Base-by-base conservation (phyloP, 2,329 filamentous ascomycete genomes). In the Leptographium lundbergii region DNA sequence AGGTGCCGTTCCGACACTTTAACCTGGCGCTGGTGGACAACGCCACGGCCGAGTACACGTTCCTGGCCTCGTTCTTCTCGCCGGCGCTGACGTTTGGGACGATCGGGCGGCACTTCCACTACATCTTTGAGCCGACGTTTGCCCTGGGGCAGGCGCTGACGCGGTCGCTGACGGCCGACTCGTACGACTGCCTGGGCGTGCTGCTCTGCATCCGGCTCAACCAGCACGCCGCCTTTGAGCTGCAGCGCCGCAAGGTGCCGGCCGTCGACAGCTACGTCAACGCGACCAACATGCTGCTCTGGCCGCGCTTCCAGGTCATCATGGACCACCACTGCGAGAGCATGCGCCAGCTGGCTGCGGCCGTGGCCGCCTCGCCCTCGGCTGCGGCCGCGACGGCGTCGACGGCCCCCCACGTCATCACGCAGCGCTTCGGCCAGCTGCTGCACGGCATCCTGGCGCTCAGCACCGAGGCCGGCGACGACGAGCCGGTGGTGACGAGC, bases 1-100 rank as follows among this genome's bases (percentile, higher is more conserved):
- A 99, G 74, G 80, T 88, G 0, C 88, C 90, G 0, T 99, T 99
- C 71, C 85, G 91, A 48, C 91, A 95, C 69, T 96, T 96, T 76
- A 97, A 97, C 68, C 81, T 96, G 53, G 92, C 94, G 0, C 77
- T 99, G 24, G 81, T 96, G 63, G 94, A 99, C 72, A 99, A 99
- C 66, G 88, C 91, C 1, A 91, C 88, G 2, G 88, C 91, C 39
- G 95, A 99, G 71, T 99, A 97, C 72, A 91, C 89, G 3, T 97
- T 99, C 69, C 79, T 97, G 59, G 88, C 89, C 0, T 81, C 88
- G 19, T 96, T 96, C 75, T 97, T 99, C 75, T 82, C 87, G 9
- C 86, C 90, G 0, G 79, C 87, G 13, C 77, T 90, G 36, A 86
- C 85, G 10, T 89, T 88, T 66, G 79, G 89, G 19, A 79, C 86